A percentile compares a stretch with the other conserved stretches of the same genome.
Conservation (phyloP, 2,329 filamentous ascomycete species). For the Hypoxylon sp. region DNA sequence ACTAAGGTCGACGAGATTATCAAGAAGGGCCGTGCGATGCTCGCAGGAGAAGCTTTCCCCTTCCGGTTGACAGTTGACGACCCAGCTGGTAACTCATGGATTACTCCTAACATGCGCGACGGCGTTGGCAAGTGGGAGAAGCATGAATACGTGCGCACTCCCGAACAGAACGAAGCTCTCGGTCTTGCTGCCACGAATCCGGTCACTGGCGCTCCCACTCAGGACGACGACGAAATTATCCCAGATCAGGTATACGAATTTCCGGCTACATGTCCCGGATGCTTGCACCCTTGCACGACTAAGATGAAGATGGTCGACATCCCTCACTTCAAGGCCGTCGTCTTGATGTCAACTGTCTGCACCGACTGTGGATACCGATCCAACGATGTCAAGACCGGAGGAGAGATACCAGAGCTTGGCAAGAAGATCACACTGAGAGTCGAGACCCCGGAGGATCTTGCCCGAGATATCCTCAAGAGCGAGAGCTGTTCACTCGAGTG, state of each 20-base stretch:
- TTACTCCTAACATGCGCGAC: conserved; percentile 86
- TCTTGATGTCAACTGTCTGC: conserved; percentile 95
- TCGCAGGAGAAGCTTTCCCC: conserved; percentile 83
- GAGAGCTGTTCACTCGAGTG: conserved; percentile 91
- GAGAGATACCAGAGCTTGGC: conserved; percentile 88
- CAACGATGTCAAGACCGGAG: conserved; percentile 98
- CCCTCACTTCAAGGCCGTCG: conserved; percentile 96
- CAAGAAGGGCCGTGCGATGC: conserved; percentile 80
- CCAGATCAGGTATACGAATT: conserved; percentile 95
- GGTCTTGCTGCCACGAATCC: conserved; percentile 76
- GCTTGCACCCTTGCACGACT: conserved; percentile 86
- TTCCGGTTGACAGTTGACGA: conserved; percentile 93
- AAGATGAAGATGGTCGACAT: conserved; percentile 99
- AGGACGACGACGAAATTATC: conserved; percentile 81
- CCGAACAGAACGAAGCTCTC: conserved; percentile 88
- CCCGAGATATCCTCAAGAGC: conserved; percentile 94
- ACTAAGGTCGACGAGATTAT: conserved; percentile 85
- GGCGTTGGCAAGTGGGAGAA: conserved; percentile 90
- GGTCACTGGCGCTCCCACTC: conserved; percentile 62
- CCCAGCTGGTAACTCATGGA: conserved; percentile 95
- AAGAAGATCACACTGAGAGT: conserved; percentile 86
- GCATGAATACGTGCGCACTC: conserved; percentile 84
- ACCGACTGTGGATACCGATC: conserved; percentile 93
- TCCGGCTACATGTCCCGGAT: conserved; percentile 92
- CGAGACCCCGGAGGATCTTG: conserved; percentile 78